These are phyloP conservation scores for Hevea brasiliensis DNA, from an alignment of 345 rosid species.

Conservation along the genomic window DNA sequence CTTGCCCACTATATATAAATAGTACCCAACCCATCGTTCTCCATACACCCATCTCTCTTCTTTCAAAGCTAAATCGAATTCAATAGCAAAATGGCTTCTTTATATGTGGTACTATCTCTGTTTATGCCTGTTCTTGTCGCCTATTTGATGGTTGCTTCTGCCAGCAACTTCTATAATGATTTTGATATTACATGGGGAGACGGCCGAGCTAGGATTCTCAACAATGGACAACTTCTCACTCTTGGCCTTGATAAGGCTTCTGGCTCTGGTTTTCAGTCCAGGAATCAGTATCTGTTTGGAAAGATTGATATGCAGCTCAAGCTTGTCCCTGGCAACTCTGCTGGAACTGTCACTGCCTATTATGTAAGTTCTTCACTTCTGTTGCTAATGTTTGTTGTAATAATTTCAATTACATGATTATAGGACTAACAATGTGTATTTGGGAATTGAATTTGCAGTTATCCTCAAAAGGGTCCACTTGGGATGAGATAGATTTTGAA, in stretches of 20 bases:
- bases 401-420: no score
- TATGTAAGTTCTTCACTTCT: constrained; percentile 37
- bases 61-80: no score
- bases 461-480: constrained; percentile 52
- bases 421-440: no score
- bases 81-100: no score
- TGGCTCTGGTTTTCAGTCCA: constrained; percentile 65
- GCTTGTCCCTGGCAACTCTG: not conserved
- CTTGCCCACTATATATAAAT: no score
- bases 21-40: no score
- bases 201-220: constrained; percentile 55
- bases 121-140: no score
- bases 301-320: not conserved
- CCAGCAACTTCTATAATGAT: constrained; percentile 43
- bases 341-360: constrained; percentile 42
- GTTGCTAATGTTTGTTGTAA: not conserved
- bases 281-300: constrained; percentile 52
- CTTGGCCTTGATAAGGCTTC: constrained; percentile 55
- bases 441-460: constrained; percentile 30
- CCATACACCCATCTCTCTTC: no score
- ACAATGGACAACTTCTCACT: constrained; percentile 60
- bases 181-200: constrained; percentile 62
- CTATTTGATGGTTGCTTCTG: constrained; percentile 12
- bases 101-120: no score
- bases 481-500: constrained; percentile 75